Base-by-base conservation (phyloP, 139 green algal species). In the Picochlorum sp. region DNA sequence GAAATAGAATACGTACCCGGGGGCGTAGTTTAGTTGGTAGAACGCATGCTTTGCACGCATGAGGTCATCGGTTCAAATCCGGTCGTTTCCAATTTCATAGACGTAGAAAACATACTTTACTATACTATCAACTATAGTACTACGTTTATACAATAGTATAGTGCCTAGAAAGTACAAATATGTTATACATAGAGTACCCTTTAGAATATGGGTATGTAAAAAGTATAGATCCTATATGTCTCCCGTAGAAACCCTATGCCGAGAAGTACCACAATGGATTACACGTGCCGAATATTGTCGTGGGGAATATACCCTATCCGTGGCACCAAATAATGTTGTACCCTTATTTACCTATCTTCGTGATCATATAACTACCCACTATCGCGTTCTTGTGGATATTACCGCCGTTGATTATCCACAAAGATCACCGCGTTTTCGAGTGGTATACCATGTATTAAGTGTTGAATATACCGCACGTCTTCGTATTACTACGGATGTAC, bases 341-440 rank as follows among this genome's bases (percentile, higher is more conserved):
- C 66, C 76, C 16, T 72, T 86, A n/a, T 57, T 64, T 22, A 82
- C 74, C 63, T 88, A 87, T 65, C 72, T 91, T 50, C 79, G 74
- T 45, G 69, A 89, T 49, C 76, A 93, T 57, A 39, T n/a, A 14
- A 61, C 63, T 16, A 40, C 18, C 26, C 64, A 69, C 26, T 55
- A 39, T 52, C 89, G 87, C 62, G 72, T 68, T 44, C 59, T 94
- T 52, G 74, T 90, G 4, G 86, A 94, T 62, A 57, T 94, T 37
- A 89, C 80, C 12, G 61, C 64, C 20, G 54, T 73, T 18, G 52
- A 59, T 59, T 59, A 59, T 45, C 52, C 52, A 30, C 20, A 45
- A 30, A n/a, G 20, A 18, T 4, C 14, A 50, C 7, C 29, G 31
- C 47, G 61, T 33, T 68, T 64, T 45, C 29, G 47, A 36, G 25